These are phyloP conservation scores for Rosellinia necatrix DNA, from an alignment of 2,329 filamentous ascomycete genomes.

Conservation along the genomic window DNA sequence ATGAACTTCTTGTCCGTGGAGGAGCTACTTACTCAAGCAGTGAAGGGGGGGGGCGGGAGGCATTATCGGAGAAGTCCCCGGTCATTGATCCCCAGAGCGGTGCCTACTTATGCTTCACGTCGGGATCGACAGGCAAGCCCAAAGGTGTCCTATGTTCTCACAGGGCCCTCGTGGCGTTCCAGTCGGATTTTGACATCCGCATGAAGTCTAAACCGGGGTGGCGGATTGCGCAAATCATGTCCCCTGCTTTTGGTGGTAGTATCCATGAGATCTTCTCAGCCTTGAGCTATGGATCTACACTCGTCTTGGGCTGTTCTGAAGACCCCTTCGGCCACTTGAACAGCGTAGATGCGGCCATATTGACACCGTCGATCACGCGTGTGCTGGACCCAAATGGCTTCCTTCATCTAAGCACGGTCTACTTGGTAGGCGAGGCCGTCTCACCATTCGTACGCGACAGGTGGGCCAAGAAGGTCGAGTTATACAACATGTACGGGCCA, in stretches of 20 bases:
- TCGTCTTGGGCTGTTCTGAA: constrained; percentile 38
- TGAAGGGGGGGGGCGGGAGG: too few relatives aligned
- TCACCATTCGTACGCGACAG: neutral
- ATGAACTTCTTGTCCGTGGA: neutral
- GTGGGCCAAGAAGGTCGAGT: constrained; percentile 42
- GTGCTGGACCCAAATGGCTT: constrained; percentile 41
- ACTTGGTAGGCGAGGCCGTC: constrained; percentile 35
- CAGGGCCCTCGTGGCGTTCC: constrained; percentile 43
- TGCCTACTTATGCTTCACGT: constrained; percentile 51
- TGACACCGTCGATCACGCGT: constrained; percentile 46
- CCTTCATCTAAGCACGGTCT: constrained; percentile 39
- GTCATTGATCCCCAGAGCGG: too few relatives aligned
- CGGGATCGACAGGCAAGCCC: constrained; percentile 49
- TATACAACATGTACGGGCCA: constrained; percentile 52
- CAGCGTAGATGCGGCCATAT: constrained; percentile 37
- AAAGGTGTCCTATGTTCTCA: constrained; percentile 48
- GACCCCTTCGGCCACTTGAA: constrained; percentile 36
- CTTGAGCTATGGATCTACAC: constrained; percentile 45
- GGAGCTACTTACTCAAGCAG: too few relatives aligned
- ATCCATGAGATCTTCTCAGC: constrained; percentile 48
- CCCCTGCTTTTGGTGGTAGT: constrained; percentile 49
- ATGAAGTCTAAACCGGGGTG: constrained; percentile 41
- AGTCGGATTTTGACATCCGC: constrained; percentile 40
- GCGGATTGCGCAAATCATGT: constrained; percentile 48
- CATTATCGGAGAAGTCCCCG: too few relatives aligned